These are phyloP conservation scores for Amanita rimosa DNA, from an alignment of 768 basidiomycete species.

Conservation along the genomic window DNA sequence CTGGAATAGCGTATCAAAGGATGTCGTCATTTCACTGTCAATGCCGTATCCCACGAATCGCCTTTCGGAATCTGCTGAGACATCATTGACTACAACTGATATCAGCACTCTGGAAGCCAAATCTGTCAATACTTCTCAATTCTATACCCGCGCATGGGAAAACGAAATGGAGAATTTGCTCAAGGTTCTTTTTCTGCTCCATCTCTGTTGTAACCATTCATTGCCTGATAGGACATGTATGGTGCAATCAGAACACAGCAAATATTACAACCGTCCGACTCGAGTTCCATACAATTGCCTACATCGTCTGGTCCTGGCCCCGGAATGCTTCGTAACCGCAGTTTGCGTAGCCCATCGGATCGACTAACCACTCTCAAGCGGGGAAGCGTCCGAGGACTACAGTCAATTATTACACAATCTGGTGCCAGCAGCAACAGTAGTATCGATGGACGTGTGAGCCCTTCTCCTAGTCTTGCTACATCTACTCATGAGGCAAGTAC, in stretches of 20 bases:
- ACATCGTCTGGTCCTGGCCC: constrained; percentile 49
- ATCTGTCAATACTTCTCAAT: constrained; percentile 16
- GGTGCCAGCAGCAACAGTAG: constrained; percentile 69
- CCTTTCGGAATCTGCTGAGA: neutral
- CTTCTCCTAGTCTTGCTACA: constrained; percentile 88
- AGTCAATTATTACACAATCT: constrained; percentile 62
- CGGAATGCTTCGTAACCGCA: constrained; percentile 52
- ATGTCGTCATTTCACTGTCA: constrained; percentile 34
- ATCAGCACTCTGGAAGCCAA: constrained; percentile 15
- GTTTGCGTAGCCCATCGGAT: constrained; percentile 60
- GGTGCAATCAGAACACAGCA: constrained; percentile 83
- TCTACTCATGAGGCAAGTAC: constrained; percentile 68
- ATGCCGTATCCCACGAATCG: constrained; percentile 18
- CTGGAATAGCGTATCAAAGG: constrained; percentile 70
- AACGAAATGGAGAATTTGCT: constrained; percentile 76
- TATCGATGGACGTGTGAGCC: constrained; percentile 84
- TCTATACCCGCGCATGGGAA: constrained; percentile 71
- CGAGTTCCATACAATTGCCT: constrained; percentile 33
- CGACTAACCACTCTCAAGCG: constrained; percentile 74
- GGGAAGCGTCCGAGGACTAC: constrained; percentile 83
- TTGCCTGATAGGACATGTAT: constrained; percentile 74
- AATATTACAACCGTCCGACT: constrained; percentile 71
- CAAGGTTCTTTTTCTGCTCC: constrained; percentile 40
- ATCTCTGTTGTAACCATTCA: neutral
- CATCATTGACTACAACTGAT: constrained; percentile 12